These are phyloP conservation scores for Parietichytrium sp. DNA, from an alignment of 108 stramenopile species.

Conservation along the genomic window DNA sequence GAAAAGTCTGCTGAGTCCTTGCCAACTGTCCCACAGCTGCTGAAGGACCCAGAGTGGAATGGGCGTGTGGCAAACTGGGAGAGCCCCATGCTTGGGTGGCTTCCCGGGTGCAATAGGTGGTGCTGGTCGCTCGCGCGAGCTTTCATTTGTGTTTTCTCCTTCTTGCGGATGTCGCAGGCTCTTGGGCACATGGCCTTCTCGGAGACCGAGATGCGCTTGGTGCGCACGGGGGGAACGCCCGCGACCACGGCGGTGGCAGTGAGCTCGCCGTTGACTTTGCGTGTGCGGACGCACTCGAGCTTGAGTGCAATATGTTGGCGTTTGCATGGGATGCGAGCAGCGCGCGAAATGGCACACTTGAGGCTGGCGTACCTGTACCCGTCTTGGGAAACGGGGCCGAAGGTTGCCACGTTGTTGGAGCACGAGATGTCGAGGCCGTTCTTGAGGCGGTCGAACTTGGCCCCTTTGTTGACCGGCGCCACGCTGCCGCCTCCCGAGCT, in stretches of 20 bases:
- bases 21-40: no score
- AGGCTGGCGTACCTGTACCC: neutral
- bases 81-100: no score
- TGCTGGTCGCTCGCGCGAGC: no score
- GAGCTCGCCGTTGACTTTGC: neutral
- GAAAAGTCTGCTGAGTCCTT: no score
- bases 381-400: neutral
- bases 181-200: constrained; percentile 32
- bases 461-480: neutral
- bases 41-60: no score
- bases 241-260: neutral
- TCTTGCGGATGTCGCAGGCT: no score
- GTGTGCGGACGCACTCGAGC: neutral
- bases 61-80: no score
- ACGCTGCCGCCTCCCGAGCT: neutral
- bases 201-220: neutral
- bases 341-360: neutral
- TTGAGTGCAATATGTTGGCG: constrained; percentile 1
- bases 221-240: neutral
- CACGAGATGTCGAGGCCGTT: neutral
- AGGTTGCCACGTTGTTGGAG: neutral
- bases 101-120: no score
- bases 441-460: neutral
- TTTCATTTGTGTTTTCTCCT: no score
- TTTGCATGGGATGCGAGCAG: constrained; percentile 7